Conservation (phyloP, 306 rosid genomes). For the Prunus fruticosa region DNA sequence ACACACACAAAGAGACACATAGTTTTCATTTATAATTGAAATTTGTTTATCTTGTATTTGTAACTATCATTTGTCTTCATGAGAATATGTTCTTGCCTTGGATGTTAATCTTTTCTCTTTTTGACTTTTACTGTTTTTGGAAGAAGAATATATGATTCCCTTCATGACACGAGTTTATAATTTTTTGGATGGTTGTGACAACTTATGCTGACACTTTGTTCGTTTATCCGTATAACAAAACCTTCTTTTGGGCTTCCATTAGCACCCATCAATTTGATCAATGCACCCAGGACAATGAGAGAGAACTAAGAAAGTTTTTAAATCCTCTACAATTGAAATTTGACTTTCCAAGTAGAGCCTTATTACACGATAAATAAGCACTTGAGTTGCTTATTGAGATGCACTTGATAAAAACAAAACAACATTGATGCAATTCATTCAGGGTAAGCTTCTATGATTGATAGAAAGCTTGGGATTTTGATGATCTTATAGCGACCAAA, state of each 20-base stretch:
- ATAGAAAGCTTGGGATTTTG: slow-evolving; percentile 35
- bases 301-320: too few relatives aligned
- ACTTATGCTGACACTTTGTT: background rate
- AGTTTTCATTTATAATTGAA: background rate
- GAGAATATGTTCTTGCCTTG: slow-evolving; percentile 41
- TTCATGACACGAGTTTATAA: slow-evolving; percentile 22
- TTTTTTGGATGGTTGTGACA: slow-evolving; percentile 11
- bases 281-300: too few relatives aligned
- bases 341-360: too few relatives aligned
- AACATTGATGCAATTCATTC: background rate
- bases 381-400: background rate
- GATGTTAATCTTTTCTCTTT: slow-evolving; percentile 20
- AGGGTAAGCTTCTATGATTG: slow-evolving; percentile 6
- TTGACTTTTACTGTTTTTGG: slow-evolving; percentile 10
- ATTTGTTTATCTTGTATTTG: slow-evolving; percentile 1
- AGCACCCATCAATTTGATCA: too few relatives aligned
- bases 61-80: background rate
- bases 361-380: background rate
- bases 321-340: too few relatives aligned
- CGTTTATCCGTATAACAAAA: background rate
- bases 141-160: background rate
- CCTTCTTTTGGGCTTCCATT: too few relatives aligned
- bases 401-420: background rate
- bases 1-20: too few relatives aligned
- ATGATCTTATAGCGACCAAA: slow-evolving; percentile 48